Base-by-base conservation (phyloP, 1,139 yeast species). In the Geotrichum macrosporum region DNA sequence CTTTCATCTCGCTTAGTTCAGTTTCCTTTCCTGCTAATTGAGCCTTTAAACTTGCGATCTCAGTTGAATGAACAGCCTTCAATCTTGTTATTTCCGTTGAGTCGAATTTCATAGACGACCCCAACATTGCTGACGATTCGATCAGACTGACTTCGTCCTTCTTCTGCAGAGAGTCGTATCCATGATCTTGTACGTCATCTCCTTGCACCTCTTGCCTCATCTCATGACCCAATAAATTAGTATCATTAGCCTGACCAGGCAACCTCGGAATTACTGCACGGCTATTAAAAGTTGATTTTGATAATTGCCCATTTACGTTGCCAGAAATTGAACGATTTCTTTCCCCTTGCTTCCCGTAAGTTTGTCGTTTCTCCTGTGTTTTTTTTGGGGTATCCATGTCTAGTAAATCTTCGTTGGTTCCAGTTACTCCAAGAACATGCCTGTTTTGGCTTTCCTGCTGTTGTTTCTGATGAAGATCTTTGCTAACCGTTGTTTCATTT, bases 21-120 rank as follows among this genome's bases (percentile, higher is more conserved):
- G 50, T 50, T 35, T 61, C 64, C 44, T 57, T 58, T 22, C 63
- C 65, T 4, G 55, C 46, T 10, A 61, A 34, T 34, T 52, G 50
- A 9, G 65, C 64, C 29, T 53, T 49, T 30, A 60, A 38, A n/a
- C 58, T 44, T 8, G 54, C 56, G 2, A 61, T 41, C 41, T 60
- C 61, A 1, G 60, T 51, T 21, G 51, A 40, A 19, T 53, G 47
- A 19, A 44, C 48, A 2, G 58, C 59, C 36, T 43, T 37, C 20
- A 53, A 19, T 26, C 37, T 41, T 26, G 41, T 13, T n/a, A 43
- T 16, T 13, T 42, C 46, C 2, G 41, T 3, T 5, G 40, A 10
- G 5, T 36, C 40, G 8, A 37, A 9, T n/a, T 27, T 37, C 18
- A 16, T 22, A 12, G 41, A 15, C 6, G 32, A 12, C 4, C 20